phyloP scores from a whole-genome alignment of 345 rosid genomes.

The Brassica napus region Da-Ae NC_063447.1:52796501-52797000 shows the following conservation, averaged over 20 bases:
- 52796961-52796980: no score
- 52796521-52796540: slow-evolving; percentile 5
- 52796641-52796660: not conserved
- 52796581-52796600: not conserved
- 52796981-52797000: no score
- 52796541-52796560: slow-evolving; percentile 4
- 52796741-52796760: slow-evolving; percentile 27
- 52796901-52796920: no score
- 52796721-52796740: slow-evolving; percentile 19
- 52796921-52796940: no score
- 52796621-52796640: not conserved
- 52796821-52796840: no score
- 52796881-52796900: no score
- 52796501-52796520: slow-evolving; percentile 30
- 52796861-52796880: no score
- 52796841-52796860: no score
- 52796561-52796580: not conserved
- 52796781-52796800: no score
- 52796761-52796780: not conserved
- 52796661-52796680: not conserved
- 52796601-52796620: slow-evolving; percentile 1
- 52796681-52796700: not conserved
- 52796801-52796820: no score
- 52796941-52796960: no score
- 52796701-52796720: not conserved